Evolutionary conservation across 108 stramenopile genomes (phyloP), one percentile per base, ranked within the genome.

Genomic region (Skeletonema menzelii): DNA sequence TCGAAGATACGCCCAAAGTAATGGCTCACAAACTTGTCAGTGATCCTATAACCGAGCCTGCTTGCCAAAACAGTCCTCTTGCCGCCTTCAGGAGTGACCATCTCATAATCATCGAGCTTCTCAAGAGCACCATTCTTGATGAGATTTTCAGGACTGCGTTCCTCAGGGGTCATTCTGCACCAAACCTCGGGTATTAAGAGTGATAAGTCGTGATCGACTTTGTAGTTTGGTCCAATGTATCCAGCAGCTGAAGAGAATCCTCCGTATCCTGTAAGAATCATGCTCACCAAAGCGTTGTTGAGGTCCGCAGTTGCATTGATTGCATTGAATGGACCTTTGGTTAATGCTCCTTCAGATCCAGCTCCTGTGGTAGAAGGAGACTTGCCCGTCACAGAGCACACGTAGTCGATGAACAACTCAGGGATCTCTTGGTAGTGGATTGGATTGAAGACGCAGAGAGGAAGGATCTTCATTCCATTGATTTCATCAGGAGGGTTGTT

Each of bases 401-500:
- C 65, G 74, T 83, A 86, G 42, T 86, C 85, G 59, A 83, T 86
- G 75, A 86, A 77, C 5, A 86, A 70, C 46, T 86, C 85, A 12
- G 85, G 85, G 40, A 86, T 60, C 28, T 86, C 82, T 65, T 86
- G 85, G 37, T 80, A 86, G 66, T 86, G 85, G 27, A 86, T 67
- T 1, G 85, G 85, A 49, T 86, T 86, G 75, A 83, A 86, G 12
- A 86, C 82, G 60, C 79, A 80, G 27, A 86, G 79, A 22, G 85
- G 85, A 37, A 63, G 75, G 58, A 86, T 86, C 66, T 83, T 83
- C 0, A 65, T 47, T 24, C 85, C 85, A 57, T 86, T 77, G 49
- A 86, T 65, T 59, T 83, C 82, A 72, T 86, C 85, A 22, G 85
- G 85, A 56, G 85, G 85, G 49, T 86, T 86, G 56, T 86, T 86